Base-by-base conservation (phyloP, 495 filamentous ascomycete genomes). In the Tuber melanosporum region DNA sequence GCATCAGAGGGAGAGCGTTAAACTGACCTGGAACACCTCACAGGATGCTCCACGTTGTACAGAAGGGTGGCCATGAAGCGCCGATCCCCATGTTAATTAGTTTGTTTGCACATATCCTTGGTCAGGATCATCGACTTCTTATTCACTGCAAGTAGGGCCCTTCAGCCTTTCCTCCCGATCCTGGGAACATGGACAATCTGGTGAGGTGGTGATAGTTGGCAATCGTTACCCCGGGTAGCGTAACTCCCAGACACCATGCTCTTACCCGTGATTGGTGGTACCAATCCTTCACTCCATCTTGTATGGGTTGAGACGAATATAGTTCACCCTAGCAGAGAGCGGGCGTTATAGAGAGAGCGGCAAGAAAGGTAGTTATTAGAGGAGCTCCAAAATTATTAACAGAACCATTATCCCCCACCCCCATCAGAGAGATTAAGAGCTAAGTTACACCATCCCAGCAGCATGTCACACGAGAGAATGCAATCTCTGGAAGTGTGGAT, bases 21-120 rank as follows among this genome's bases (percentile, higher is more conserved):
- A 66, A 66, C 26, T 36, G 26, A 17, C 26, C 57, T 66, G 57
- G 57, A 66, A 66, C 57, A 66, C 57, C 57, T 66, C 57, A 66
- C 57, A 66, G 7, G 26, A 36, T 36, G 57, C 26, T 66, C 57
- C 57, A 66, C 57, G 57, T 66, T 66, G 57, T 36, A 66, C 57
- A 36, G 14, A 66, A 66, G 14, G 12, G 26, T 66, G 26, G 57
- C 57, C 57, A 36, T 66, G 57, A 66, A 66, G 57, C 57, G 57
- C 57, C 57, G 57, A 66, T 66, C 57, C 57, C 57, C 14, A 4
- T 36, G 14, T 15, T 36, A 36, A 66, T 36, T 36, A 2, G 26
- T 5, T 36, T 66, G 57, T 36, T 32, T 32, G 57, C 14, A 66
- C 57, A 66, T 36, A 66, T 36, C 6, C 57, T 66, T 66, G 57